Evolutionary conservation across 139 green algal genomes (phyloP).

Genomic region (Haematococcus lacustris): DNA sequence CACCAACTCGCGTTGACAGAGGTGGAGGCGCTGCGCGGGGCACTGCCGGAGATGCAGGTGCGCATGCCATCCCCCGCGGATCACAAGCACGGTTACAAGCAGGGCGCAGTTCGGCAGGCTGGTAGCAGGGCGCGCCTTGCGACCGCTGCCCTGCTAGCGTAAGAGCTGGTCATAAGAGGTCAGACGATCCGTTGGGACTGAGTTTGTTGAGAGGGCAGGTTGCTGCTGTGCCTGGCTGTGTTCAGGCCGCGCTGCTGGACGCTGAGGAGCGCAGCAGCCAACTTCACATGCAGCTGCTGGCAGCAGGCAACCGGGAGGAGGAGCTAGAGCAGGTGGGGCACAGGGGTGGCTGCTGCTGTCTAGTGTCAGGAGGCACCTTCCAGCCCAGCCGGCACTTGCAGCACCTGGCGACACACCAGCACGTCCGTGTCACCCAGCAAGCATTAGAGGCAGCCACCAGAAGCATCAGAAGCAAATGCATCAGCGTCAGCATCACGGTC

Average conservation of each 20-base stretch:
- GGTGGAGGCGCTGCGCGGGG: slow-evolving; percentile 10
- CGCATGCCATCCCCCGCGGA: background rate
- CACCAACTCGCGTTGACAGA: background rate
- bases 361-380: too few species aligned
- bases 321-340: slow-evolving; percentile 27
- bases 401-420: too few species aligned
- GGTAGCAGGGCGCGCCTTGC: too few species aligned
- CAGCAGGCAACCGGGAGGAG: slow-evolving; percentile 14
- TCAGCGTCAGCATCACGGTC: too few species aligned
- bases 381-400: too few species aligned
- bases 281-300: slow-evolving; percentile 11
- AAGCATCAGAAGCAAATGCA: too few species aligned
- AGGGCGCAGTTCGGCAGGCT: background rate
- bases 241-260: slow-evolving; percentile 10
- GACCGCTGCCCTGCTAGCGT: too few species aligned
- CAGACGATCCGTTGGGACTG: background rate
- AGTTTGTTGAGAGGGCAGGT: background rate
- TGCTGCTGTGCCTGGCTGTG: too few species aligned
- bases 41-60: slow-evolving; percentile 9
- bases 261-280: slow-evolving; percentile 13
- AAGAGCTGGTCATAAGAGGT: background rate
- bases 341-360: too few species aligned
- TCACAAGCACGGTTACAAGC: too few species aligned
- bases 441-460: too few species aligned
- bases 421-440: too few species aligned